Base-by-base conservation (phyloP, 108 stramenopile species). In the Bacterosira constricta region DNA sequence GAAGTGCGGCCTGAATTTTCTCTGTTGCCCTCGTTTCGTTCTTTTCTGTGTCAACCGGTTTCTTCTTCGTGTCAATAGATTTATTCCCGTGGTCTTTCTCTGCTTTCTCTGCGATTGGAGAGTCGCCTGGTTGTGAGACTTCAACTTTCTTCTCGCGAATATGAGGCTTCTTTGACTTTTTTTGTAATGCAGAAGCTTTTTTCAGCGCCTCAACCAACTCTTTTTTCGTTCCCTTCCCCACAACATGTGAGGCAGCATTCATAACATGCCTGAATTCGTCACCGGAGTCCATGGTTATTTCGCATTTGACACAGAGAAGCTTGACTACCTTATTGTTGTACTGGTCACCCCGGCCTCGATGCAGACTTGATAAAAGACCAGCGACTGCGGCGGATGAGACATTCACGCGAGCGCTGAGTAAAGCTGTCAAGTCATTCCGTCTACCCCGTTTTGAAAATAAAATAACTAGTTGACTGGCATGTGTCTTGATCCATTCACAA, bases 171-270 rank as follows among this genome's bases (percentile, higher is more conserved):
- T 47, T 65, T 17, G 31, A 21, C 64, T 65, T 49, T 20, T 17
- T 34, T 17, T 31, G n/a, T 21, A 34, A 13, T 46, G 18, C 52
- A 53, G 36, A 73, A 30, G 62, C 52, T 52, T 34, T 35, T 10
- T 63, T 73, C 23, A 63, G 18, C 31, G 47, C 50, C 26, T 73
- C 71, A 18, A 25, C 42, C 8, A 73, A 17, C 0, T 73, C 53
- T 51, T 73, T 73, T 27, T 63, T 63, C n/a, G 62, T 45, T 20
- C 34, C 26, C 46, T 63, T 73, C 4, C 71, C 61, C 4, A 63
- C 20, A 51, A 23, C 18, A 26, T 63, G 37, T 1, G 31, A 30
- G 3, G 18, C 32, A 53, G 60, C 15, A 38, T 15, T 21, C 11
- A 51, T 13, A 21, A 63, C 51, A n/a, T 42, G 11, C 35, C 39